A percentile compares a stretch with the other conserved stretches of the same genome.
Conservation (phyloP, 192 early-diverging fungal species). For the Podila verticillata region DNA sequence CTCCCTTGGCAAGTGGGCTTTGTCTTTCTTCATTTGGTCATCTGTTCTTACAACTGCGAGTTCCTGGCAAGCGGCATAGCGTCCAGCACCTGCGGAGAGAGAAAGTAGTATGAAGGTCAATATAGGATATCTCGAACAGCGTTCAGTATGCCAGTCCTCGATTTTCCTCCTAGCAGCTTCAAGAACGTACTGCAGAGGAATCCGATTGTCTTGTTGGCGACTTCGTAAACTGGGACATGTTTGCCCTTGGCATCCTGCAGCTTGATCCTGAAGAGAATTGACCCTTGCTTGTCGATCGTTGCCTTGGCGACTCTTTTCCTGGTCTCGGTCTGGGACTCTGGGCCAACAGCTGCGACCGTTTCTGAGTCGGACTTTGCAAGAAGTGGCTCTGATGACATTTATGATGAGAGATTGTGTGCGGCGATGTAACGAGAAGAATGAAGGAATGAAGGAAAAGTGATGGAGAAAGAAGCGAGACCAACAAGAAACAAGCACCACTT, state of each 20-base stretch:
- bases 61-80: constrained; percentile 39
- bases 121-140: not conserved
- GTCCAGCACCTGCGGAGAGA: constrained; percentile 14
- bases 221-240: constrained; percentile 42
- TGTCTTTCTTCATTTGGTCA: no score
- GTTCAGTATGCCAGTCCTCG: not conserved
- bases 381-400: not conserved
- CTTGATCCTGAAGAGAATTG: constrained; percentile 45
- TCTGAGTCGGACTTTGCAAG: constrained; percentile 4
- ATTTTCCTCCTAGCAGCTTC: no score
- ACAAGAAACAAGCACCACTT: not conserved
- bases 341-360: not conserved
- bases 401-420: not conserved
- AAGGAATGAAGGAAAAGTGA: not conserved
- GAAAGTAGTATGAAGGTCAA: not conserved
- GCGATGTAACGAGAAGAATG: not conserved
- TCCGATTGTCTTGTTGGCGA: constrained; percentile 41
- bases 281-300: constrained; percentile 31
- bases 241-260: constrained; percentile 36
- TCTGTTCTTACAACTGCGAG: constrained; percentile 11
- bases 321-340: not conserved
- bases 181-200: constrained; percentile 38
- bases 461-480: not conserved
- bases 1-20: no score
- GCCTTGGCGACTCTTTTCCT: constrained; percentile 20